These are phyloP conservation scores for Diaporthe amygdali DNA, from an alignment of 2,329 filamentous ascomycete species.

Conservation along the genomic window DNA sequence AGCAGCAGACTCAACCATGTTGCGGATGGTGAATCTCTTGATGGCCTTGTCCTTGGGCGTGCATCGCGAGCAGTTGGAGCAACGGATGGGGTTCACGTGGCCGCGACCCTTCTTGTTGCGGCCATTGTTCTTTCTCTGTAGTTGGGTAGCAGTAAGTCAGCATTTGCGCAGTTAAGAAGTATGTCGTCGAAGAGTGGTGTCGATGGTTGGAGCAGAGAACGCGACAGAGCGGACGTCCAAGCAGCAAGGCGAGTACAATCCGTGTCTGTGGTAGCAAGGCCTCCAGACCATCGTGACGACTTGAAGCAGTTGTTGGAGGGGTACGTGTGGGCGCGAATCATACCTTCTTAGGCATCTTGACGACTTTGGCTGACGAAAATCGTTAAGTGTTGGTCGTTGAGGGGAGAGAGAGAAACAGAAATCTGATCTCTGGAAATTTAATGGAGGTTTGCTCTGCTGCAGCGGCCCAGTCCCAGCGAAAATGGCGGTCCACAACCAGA, in stretches of 20 bases:
- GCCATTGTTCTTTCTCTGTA: conserved; percentile 64
- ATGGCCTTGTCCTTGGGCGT: conserved; percentile 99
- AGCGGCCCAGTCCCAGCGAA: not conserved
- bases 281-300: not conserved
- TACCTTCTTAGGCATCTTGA: conserved; percentile 76
- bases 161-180: not conserved
- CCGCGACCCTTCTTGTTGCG: conserved; percentile 99
- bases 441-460: conserved; percentile 12
- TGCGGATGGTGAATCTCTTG: conserved; percentile 99
- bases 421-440: not conserved
- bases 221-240: not conserved
- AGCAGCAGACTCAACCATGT: conserved; percentile 99
- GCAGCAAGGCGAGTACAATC: not conserved
- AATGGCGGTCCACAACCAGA: not conserved
- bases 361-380: conserved; percentile 49
- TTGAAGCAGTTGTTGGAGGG: not conserved
- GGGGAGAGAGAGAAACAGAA: not conserved
- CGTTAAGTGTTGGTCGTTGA: conserved; percentile 35
- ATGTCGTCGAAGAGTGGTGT: not conserved
- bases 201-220: not conserved
- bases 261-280: not conserved
- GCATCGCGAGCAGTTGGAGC: conserved; percentile 78
- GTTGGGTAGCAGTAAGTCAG: not conserved
- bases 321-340: not conserved
- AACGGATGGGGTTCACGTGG: conserved; percentile 98